Conservation (phyloP, 352 stramenopile species). For the Globisporangium emineosum region DNA sequence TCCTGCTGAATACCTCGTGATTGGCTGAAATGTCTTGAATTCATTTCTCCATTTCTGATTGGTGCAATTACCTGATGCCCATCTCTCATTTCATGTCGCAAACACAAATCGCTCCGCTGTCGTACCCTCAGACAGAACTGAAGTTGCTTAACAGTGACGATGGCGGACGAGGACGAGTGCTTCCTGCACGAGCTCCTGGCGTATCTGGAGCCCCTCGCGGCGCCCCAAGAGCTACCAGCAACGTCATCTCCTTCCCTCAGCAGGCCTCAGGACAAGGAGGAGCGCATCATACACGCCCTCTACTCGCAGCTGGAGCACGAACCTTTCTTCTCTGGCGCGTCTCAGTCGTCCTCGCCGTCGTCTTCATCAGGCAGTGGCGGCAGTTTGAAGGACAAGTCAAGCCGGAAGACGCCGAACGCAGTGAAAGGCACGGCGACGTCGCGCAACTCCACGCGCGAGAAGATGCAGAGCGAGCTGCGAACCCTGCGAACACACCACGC, state of each 20-base stretch:
- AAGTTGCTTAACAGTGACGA: background rate
- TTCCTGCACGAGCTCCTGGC: constrained; percentile 5
- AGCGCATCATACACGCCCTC: background rate
- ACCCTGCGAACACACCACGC: background rate
- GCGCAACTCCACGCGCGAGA: background rate
- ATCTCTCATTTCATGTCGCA: too few species aligned
- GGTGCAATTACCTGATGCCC: too few species aligned
- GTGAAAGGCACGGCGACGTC: background rate
- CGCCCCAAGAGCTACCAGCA: background rate
- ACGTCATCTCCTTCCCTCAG: background rate
- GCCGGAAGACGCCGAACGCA: background rate
- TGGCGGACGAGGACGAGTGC: constrained; percentile 6
- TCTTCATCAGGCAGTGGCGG: background rate
- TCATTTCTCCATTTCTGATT: too few species aligned
- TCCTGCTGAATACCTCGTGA: too few species aligned
- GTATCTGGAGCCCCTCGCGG: background rate
- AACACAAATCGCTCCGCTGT: too few species aligned
- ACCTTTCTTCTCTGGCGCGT: background rate
- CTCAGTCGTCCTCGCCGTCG: background rate
- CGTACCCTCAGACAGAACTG: background rate
- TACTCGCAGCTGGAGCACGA: background rate
- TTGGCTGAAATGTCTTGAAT: too few species aligned
- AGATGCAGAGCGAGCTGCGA: background rate
- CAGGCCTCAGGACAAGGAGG: background rate
- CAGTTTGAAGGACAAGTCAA: background rate